Conservation (phyloP, 805 yeast genomes). For the Saccharomycopsis fibuligera region DNA sequence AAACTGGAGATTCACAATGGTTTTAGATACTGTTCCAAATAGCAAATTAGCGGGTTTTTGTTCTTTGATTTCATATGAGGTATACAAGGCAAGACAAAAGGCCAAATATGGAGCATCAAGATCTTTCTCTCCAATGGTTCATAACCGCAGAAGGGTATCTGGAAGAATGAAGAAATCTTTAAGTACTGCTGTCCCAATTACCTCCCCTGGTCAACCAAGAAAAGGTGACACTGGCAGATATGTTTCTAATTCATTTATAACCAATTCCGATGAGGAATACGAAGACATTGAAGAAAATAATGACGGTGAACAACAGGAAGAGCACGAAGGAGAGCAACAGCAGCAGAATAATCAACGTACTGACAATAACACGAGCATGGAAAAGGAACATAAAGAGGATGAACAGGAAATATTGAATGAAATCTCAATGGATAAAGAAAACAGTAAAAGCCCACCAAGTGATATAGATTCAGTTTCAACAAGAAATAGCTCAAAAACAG, state of each 20-base stretch:
- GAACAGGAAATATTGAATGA: conserved; percentile 18
- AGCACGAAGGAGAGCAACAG: conserved; percentile 26
- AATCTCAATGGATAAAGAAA: conserved; percentile 17
- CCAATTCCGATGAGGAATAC: conserved; percentile 31
- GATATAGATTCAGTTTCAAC: neutral
- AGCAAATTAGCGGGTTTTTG: conserved; percentile 61
- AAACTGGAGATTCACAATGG: conserved; percentile 94
- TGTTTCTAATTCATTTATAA: conserved; percentile 17
- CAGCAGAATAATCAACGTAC: conserved; percentile 22
- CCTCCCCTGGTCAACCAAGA: conserved; percentile 92
- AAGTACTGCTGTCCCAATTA: conserved; percentile 77
- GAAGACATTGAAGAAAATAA: conserved; percentile 20
- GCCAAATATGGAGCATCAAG: conserved; percentile 24
- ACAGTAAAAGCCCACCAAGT: conserved; percentile 4
- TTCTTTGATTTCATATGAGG: conserved; percentile 57
- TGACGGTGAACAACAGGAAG: conserved; percentile 21
- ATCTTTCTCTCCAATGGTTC: conserved; percentile 30
- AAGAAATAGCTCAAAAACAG: conserved; percentile 1
- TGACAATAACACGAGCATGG: conserved; percentile 21
- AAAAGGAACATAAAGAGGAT: conserved; percentile 22
- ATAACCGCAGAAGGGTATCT: conserved; percentile 70
- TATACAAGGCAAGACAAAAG: conserved; percentile 47
- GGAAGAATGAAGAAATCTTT: conserved; percentile 58
- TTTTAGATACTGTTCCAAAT: conserved; percentile 61
- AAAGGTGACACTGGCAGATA: conserved; percentile 20